Base-by-base conservation (phyloP, 495 filamentous ascomycete species). In the Pyrenula massariospora region DNA sequence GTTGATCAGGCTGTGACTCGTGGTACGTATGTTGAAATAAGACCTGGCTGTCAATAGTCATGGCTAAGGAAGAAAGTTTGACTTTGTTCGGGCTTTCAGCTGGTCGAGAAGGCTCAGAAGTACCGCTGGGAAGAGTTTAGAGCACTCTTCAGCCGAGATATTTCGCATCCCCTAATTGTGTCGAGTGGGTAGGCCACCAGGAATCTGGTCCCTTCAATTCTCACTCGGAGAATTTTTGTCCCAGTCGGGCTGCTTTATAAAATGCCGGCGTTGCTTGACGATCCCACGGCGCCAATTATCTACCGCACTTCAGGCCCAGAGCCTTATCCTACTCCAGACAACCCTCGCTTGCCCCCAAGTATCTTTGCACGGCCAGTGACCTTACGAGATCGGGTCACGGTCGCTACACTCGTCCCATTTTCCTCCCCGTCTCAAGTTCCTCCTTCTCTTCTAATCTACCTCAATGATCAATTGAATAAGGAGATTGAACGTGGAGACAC, bases 401-500 rank as follows among this genome's bases (percentile, higher is more conserved):
- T 90, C 55, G 93, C 93, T 19, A 95, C 93, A 8, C 77, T 98
- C 55, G 79, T 97, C 49, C 93, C 93, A 10, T 91, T 96, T 67
- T 82, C 84, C 31, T 86, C 87, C 20, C 76, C 80, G 23, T 73
- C 80, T 53, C 78, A 91, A 57, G 82, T 96, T 3, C 91, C 93
- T 15, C 69, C 78, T 22, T 82, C 84, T 1, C 75, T 97, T 22
- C 74, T 96, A 23, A 76, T 74, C 53, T 94, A 94, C 66, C 85
- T 98, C 47, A 84, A 78, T 50, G 84, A 90, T 61, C 88, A 95
- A 69, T 77, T 97, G 61, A 94, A 92, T 67, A 86, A 87, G 67
- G 93, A 98, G 68, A 95, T 98, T 60, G 90, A 95, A 66, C 87
- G 88, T 65, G 93, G 93, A 31, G 91, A 98, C 66, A 96, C 94